Evolutionary conservation across 805 yeast species (phyloP), one percentile per base, ranked within the genome.

Genomic region (Candida krabiensis): DNA sequence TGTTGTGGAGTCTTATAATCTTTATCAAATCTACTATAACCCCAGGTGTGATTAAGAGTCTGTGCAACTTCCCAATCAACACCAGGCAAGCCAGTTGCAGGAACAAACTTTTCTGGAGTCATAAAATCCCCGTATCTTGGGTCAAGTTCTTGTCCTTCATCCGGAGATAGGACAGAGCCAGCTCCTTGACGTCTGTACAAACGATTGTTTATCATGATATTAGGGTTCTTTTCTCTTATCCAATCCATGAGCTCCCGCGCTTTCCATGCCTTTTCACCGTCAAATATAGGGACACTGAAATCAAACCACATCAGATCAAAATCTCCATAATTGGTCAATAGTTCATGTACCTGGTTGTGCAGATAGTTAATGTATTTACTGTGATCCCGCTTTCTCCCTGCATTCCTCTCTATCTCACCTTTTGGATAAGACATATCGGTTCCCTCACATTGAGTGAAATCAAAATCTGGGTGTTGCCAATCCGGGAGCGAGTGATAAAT

Each of bases 391-490:
- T 37, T 26, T 13, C 29, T 19, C 16, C 31, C 41, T 14, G 23
- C 37, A 15, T 19, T 28, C 16, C 37, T 18, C 13, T 33, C 37
- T 32, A 33, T 32, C 15, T 37, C 41, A 18, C 30, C 41, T 4
- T 6, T 18, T 12, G 41, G 41, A 23, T 24, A 37, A 4, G 37
- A 28, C 15, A 37, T 19, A 7, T 25, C 31, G 8, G 34, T 31
- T 19, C 14, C 34, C 12, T 21, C 37, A n/a, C 37, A 37, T 12
- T 21, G 28, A 17, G 41, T 37, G 24, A 32, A 37, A 19, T 37
- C 41, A 28, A 32, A 37, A 19, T 37, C 37, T 12, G 41, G 41
- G 19, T 37, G 41, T 13, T 32, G 37, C 41, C 41, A 37, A 14
- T 37, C 41, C 9, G 35, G 25, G 28, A 37, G 31, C 12, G 41